A percentile compares a stretch with the other conserved stretches of the same genome.
These are phyloP conservation scores for Sugiyamaella pinicola DNA, from an alignment of 1,139 yeast species.

Conservation along the genomic window DNA sequence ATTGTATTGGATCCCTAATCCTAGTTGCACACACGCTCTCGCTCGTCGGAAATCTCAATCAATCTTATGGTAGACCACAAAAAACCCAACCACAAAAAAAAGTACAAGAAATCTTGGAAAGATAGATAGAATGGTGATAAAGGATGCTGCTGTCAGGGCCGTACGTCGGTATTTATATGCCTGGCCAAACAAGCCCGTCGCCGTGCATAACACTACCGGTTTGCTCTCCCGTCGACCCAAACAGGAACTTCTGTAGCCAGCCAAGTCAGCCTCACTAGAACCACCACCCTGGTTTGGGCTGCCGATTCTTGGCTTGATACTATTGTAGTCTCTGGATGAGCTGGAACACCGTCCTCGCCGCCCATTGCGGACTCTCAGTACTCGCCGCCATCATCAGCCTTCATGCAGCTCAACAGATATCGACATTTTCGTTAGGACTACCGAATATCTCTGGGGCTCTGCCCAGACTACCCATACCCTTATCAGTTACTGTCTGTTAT, in stretches of 20 bases:
- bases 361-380: neutral
- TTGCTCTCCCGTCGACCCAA: neutral
- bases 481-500: neutral
- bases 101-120: neutral
- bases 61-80: conserved; percentile 12
- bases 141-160: too few relatives aligned
- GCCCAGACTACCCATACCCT: too few relatives aligned
- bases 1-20: neutral
- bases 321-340: neutral
- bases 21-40: neutral
- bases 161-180: neutral
- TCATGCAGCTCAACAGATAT: too few relatives aligned
- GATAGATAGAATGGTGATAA: conserved; percentile 1
- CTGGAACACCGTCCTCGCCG: neutral
- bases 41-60: neutral
- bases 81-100: neutral
- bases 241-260: conserved; percentile 5
- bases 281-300: too few relatives aligned
- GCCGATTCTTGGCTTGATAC: neutral
- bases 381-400: too few relatives aligned
- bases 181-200: neutral
- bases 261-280: neutral
- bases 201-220: neutral
- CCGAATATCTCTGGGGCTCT: neutral
- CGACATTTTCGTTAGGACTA: too few relatives aligned